phyloP scores from a whole-genome alignment of 768 basidiomycete species.

The Hortiboletus campestris region DNA sequence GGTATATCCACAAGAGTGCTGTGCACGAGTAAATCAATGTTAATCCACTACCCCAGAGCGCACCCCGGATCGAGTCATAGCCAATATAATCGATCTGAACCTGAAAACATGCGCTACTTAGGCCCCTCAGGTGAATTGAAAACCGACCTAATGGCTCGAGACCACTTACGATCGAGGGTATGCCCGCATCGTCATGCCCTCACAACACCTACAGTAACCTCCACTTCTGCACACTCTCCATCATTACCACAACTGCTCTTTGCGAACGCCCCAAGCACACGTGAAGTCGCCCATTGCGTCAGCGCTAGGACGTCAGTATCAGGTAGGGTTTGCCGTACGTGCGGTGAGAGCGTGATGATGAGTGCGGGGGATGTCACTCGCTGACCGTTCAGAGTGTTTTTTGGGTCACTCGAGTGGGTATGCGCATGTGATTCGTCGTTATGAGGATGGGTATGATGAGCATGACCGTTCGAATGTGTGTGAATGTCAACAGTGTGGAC shows the following conservation, averaged over 20 bases:
- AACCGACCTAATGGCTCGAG: background rate
- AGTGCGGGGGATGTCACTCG: slow-evolving; percentile 39
- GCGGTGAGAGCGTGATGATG: slow-evolving; percentile 78
- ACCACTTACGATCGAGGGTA: slow-evolving; percentile 14
- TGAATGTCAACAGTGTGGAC: background rate
- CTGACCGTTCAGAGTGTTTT: background rate
- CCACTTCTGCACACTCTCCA: slow-evolving; percentile 41
- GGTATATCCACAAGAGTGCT: slow-evolving; percentile 13
- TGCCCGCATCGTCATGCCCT: slow-evolving; percentile 39
- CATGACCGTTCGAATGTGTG: slow-evolving; percentile 9
- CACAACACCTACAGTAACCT: slow-evolving; percentile 75
- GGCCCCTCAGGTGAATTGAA: background rate
- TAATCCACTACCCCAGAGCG: slow-evolving; percentile 4
- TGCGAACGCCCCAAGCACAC: slow-evolving; percentile 53
- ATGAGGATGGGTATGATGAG: slow-evolving; percentile 4
- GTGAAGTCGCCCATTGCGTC: slow-evolving; percentile 76
- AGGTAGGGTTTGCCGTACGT: slow-evolving; percentile 61
- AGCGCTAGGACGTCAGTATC: slow-evolving; percentile 72
- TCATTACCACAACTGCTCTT: slow-evolving; percentile 30
- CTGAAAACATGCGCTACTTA: background rate
- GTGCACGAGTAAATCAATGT: slow-evolving; percentile 8
- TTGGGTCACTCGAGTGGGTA: background rate
- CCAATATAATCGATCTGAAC: background rate
- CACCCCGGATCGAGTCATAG: background rate
- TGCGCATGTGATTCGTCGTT: slow-evolving; percentile 1